These are phyloP conservation scores for Cytospora mali DNA, from an alignment of 2,329 filamentous ascomycete species.

Conservation along the genomic window DNA sequence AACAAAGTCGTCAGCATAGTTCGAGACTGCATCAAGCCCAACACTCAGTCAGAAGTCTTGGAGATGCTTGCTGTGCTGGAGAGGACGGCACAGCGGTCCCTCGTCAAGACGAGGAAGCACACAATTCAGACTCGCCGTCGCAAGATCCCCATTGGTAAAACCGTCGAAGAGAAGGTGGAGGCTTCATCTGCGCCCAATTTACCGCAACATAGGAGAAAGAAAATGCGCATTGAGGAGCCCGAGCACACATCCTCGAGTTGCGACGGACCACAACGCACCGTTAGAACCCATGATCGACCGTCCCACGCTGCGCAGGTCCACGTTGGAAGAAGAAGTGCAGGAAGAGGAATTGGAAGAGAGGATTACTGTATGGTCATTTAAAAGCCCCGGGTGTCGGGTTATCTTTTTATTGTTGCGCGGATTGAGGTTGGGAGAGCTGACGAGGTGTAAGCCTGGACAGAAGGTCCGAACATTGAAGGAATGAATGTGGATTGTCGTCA, in stretches of 20 bases:
- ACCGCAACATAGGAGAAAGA: not conserved
- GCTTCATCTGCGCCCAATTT: not conserved
- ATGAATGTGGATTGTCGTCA: not conserved
- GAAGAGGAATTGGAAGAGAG: too few species aligned
- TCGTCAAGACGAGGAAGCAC: too few species aligned
- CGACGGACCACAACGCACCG: not conserved
- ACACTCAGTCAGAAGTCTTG: too few species aligned
- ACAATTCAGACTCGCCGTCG: not conserved
- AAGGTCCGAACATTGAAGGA: too few species aligned
- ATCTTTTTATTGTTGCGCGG: not conserved
- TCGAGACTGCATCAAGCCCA: not conserved
- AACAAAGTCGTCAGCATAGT: not conserved
- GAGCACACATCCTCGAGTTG: not conserved
- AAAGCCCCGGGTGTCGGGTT: not conserved
- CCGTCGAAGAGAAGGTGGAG: not conserved
- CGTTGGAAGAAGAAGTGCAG: too few species aligned
- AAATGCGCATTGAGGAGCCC: not conserved
- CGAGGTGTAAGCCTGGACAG: not conserved
- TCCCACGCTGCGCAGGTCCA: not conserved
- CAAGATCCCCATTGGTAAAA: not conserved
- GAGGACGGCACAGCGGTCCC: too few species aligned
- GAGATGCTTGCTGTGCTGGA: too few species aligned
- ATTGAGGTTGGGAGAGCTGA: not conserved
- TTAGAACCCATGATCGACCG: not conserved
- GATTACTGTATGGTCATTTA: not conserved